These are phyloP conservation scores for Pugionium cornutum DNA, from an alignment of 345 rosid species.

Conservation along the genomic window DNA sequence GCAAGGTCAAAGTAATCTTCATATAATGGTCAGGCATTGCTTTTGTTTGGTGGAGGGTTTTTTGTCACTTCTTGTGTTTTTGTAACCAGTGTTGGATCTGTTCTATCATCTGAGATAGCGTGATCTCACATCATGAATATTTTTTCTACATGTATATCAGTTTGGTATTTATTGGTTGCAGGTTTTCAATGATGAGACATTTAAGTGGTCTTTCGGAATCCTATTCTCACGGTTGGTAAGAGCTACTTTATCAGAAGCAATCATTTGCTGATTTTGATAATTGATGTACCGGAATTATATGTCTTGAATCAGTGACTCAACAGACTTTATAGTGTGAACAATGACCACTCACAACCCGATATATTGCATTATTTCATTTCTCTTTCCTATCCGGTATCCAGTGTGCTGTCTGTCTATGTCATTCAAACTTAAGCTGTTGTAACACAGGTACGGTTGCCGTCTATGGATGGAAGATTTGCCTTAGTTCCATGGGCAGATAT, in stretches of 20 bases:
- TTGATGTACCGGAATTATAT: background rate
- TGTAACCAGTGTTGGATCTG: background rate
- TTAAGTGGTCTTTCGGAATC: constrained; percentile 97
- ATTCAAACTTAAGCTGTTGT: constrained; percentile 16
- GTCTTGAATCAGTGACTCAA: constrained; percentile 13
- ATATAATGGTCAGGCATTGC: background rate
- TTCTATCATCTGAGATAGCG: constrained; percentile 15
- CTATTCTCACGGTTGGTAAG: constrained; percentile 97
- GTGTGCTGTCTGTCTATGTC: constrained; percentile 18
- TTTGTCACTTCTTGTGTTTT: constrained; percentile 14
- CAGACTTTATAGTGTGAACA: background rate
- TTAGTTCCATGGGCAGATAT: constrained; percentile 99
- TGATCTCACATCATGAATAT: background rate
- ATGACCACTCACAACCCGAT: constrained; percentile 1
- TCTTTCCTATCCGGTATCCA: background rate
- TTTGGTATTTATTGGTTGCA: constrained; percentile 40
- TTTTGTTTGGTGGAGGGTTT: constrained; percentile 1
- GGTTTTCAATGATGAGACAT: constrained; percentile 86
- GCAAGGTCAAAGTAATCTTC: background rate
- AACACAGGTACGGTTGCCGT: constrained; percentile 81
- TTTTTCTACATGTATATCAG: constrained; percentile 8
- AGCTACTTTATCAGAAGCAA: constrained; percentile 10
- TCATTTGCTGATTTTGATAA: constrained; percentile 16
- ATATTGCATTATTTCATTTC: background rate
- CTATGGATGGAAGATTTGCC: constrained; percentile 90